Evolutionary conservation across 352 stramenopile species (phyloP), one percentile per base, ranked within the genome.

Genomic region (Phytopythium montanum): DNA sequence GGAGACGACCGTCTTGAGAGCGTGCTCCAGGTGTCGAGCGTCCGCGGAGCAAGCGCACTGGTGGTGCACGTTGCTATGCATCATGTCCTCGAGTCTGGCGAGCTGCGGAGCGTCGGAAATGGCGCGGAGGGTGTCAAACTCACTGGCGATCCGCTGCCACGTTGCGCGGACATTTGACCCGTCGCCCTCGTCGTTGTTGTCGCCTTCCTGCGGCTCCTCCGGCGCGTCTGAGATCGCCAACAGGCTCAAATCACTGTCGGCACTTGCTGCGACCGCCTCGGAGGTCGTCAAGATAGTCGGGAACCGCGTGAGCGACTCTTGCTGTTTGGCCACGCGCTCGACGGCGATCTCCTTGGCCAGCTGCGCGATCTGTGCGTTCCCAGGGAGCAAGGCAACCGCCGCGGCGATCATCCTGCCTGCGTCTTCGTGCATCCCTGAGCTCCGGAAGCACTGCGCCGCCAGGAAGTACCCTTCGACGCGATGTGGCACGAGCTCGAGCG

Each of bases 31-130:
- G 31, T 70, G 42, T 16, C 60, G 52, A 8, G 72, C 57, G 46
- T 85, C 70, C 3, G 46, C 33, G 39, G 52, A 60, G n/a, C 38
- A 62, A 1, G 79, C 76, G 10, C 79, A 88, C 34, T 68, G 51
- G 57, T 88, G 79, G 56, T 85, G 79, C 18, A 84, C 61, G 38
- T 79, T 79, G 57, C 76, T 70, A 55, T 88, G 76, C 70, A 84
- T 70, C 56, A 84, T 70, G 23, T 54, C 52, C 56, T 87, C 79
- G 10, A 87, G 26, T 16, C 72, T 74, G 0, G 51, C 44, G 38
- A 88, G 53, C 64, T 67, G 64, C n/a, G 61, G 46, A 16, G 72
- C 75, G 16, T 46, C 25, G 10, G 63, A 54, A 29, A 74, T 50
- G 60, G 66, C 48, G 50, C 75, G 59, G 31, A 83, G 57, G 21